A percentile compares a stretch with the other conserved stretches of the same genome.
phyloP scores from a whole-genome alignment of 2,329 filamentous ascomycete genomes.

The Raffaelea deltoideospora region DNA sequence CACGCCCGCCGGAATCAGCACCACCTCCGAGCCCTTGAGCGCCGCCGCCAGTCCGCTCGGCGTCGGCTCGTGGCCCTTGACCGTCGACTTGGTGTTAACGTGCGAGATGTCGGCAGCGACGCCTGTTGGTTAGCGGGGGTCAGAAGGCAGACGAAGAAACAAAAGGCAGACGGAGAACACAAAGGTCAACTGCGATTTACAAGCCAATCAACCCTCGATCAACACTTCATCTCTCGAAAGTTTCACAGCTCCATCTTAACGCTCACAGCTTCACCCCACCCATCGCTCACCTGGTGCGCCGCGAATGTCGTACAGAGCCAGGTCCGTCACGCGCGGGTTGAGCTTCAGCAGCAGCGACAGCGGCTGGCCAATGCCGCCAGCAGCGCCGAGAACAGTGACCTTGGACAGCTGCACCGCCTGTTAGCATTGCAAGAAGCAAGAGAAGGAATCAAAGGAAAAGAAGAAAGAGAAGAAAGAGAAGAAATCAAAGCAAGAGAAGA shows the following conservation, averaged over 20 bases:
- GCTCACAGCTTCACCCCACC: background rate
- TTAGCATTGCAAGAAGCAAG: constrained; percentile 1
- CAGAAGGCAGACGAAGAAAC: background rate
- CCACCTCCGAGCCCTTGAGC: constrained; percentile 79
- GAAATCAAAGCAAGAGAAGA: constrained; percentile 5
- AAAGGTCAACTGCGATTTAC: too few species aligned
- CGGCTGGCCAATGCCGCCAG: constrained; percentile 96
- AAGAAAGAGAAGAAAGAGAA: constrained; percentile 4
- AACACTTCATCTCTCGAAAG: too few species aligned
- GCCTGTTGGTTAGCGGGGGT: constrained; percentile 37
- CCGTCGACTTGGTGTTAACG: constrained; percentile 96
- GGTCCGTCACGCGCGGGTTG: constrained; percentile 84
- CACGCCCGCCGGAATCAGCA: constrained; percentile 95
- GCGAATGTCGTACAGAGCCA: constrained; percentile 96
- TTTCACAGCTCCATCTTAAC: too few species aligned
- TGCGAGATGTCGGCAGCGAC: constrained; percentile 95
- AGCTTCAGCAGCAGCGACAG: constrained; percentile 97
- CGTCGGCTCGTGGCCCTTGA: constrained; percentile 76
- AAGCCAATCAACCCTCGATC: too few species aligned
- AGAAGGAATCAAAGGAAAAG: constrained; percentile 6
- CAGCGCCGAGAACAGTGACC: constrained; percentile 92
- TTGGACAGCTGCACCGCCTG: constrained; percentile 61
- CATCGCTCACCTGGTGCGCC: constrained; percentile 71
- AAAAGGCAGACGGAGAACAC: constrained; percentile 1
- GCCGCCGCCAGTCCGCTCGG: constrained; percentile 60